Percentiles rank a stretch among this genome's conserved stretches.
Conservation (phyloP, 2,329 filamentous ascomycete genomes). For the Zymoseptoria pseudotritici region DNA sequence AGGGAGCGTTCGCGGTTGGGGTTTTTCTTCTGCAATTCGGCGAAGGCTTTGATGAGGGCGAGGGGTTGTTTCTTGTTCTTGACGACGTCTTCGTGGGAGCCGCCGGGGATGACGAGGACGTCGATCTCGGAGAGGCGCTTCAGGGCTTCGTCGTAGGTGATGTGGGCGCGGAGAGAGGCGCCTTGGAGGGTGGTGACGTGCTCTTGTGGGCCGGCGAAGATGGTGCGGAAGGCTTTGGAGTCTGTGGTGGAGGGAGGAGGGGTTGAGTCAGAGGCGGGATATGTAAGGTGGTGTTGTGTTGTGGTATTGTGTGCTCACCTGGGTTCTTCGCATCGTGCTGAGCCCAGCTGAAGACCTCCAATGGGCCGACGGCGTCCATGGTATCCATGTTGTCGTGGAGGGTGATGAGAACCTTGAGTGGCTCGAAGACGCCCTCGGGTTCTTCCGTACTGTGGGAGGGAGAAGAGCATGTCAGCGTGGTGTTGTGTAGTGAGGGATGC, state of each 20-base stretch:
- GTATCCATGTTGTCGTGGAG: conserved; percentile 14
- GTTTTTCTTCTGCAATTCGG: conserved; percentile 72
- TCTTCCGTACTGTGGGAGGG: conserved; percentile 23
- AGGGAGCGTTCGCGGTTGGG: conserved; percentile 73
- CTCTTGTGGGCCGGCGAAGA: conserved; percentile 41
- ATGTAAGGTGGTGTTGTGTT: not conserved
- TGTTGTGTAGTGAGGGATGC: not conserved
- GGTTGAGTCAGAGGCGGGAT: not conserved
- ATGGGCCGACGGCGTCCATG: conserved; percentile 30
- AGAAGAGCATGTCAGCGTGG: not conserved
- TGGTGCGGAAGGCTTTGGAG: conserved; percentile 48
- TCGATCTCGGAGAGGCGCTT: conserved; percentile 68
- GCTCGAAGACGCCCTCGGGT: conserved; percentile 32
- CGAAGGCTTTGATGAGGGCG: conserved; percentile 65
- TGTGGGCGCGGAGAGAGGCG: conserved; percentile 63
- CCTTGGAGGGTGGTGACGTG: conserved; percentile 53
- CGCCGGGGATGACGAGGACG: conserved; percentile 70
- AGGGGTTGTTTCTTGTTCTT: conserved; percentile 62
- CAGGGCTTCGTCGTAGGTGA: conserved; percentile 71
- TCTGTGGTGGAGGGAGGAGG: conserved; percentile 27
- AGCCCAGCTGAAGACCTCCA: conserved; percentile 50
- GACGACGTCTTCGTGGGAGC: conserved; percentile 56
- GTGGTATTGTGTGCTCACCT: conserved; percentile 30
- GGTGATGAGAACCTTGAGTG: conserved; percentile 54
- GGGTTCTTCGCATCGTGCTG: conserved; percentile 48